A percentile compares a stretch with the other conserved stretches of the same genome.
Evolutionary conservation across 192 early-diverging fungal species (phyloP).

Genomic region (Gigaspora rosea): DNA sequence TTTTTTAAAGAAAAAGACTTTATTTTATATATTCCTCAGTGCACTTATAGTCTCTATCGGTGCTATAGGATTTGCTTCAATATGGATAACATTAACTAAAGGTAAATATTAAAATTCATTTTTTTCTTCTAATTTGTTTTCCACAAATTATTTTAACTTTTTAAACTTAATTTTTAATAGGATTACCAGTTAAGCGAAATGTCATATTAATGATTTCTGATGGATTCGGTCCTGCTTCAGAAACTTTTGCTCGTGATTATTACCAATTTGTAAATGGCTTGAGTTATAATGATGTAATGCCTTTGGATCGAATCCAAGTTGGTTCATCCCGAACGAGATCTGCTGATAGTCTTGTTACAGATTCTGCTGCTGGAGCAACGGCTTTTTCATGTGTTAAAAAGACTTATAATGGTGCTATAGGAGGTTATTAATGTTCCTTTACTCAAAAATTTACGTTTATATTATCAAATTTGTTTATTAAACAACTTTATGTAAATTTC

Average conservation of each 20-base stretch:
- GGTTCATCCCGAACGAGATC: conserved; percentile 91
- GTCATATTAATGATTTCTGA: conserved; percentile 95
- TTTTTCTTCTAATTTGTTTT: not conserved
- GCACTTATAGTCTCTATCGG: too few species aligned
- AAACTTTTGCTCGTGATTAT: conserved; percentile 84
- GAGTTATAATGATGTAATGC: conserved; percentile 46
- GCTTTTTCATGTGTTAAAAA: conserved; percentile 91
- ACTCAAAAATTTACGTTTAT: not conserved
- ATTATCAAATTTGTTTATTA: too few species aligned
- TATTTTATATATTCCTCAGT: too few species aligned
- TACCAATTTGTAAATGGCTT: conserved; percentile 65
- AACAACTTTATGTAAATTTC: too few species aligned
- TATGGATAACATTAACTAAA: not conserved
- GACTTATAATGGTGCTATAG: conserved; percentile 94
- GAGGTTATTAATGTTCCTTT: conserved; percentile 46
- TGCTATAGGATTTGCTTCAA: not conserved
- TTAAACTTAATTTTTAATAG: not conserved
- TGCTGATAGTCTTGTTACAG: conserved; percentile 81
- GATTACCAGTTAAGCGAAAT: conserved; percentile 55
- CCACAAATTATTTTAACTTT: not conserved
- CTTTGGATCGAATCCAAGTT: conserved; percentile 73
- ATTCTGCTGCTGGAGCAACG: conserved; percentile 97
- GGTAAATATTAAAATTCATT: not conserved
- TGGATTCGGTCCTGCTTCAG: conserved; percentile 94
- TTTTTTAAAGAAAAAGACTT: too few species aligned